Evolutionary conservation across 2,329 filamentous ascomycete genomes (phyloP).

Genomic region (Neoascochyta sp.): DNA sequence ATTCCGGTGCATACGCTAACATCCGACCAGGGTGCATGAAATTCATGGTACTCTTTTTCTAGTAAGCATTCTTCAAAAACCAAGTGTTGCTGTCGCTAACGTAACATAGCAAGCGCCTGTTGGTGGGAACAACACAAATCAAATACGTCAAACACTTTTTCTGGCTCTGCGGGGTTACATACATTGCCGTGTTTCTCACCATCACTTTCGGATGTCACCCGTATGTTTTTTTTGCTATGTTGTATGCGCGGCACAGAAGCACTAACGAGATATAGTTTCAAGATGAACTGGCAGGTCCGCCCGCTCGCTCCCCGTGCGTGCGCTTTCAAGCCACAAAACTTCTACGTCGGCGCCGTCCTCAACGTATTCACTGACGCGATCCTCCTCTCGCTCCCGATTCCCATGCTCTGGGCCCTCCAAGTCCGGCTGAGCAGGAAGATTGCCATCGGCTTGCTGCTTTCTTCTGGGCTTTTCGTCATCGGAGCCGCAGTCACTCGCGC

Average conservation of each 20-base stretch:
- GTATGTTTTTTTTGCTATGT: no score
- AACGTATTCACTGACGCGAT: conserved; percentile 35
- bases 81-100: conserved; percentile 31
- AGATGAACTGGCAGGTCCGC: conserved; percentile 26
- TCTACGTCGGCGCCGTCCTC: conserved; percentile 26
- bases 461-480: conserved; percentile 38
- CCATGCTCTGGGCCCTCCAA: conserved; percentile 34
- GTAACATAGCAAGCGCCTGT: conserved; percentile 21
- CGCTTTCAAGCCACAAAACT: conserved; percentile 29
- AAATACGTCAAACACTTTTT: conserved; percentile 29
- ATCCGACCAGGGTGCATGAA: no score
- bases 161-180: conserved; percentile 23
- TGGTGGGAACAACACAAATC: conserved; percentile 31
- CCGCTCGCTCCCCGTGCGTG: conserved; percentile 26
- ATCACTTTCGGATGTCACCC: background rate
- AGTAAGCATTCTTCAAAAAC: conserved; percentile 26
- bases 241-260: no score
- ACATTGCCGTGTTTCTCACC: conserved; percentile 32
- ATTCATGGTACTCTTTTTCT: conserved; percentile 1
- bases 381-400: conserved; percentile 34
- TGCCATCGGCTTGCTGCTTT: conserved; percentile 31
- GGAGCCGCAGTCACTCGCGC: conserved; percentile 34
- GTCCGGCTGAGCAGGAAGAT: conserved; percentile 32
- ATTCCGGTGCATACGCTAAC: no score
- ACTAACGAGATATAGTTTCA: no score